Evolutionary conservation across 495 filamentous ascomycete genomes (phyloP), one percentile per base, ranked within the genome.

Genomic region (Penicillium desertorum): DNA sequence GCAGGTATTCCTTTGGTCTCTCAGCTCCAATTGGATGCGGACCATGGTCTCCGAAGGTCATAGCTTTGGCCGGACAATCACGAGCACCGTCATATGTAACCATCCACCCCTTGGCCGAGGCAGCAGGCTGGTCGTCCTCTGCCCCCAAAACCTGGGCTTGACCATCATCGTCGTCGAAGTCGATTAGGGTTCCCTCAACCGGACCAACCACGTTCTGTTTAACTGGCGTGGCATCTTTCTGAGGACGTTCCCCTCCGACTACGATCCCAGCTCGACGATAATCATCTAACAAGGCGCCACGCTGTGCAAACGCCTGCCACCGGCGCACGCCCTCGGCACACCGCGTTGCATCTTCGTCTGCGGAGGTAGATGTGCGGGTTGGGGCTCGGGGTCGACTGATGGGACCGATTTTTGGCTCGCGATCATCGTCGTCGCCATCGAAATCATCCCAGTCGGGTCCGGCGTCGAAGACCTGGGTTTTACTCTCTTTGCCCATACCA

Each of bases 271-370:
- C 45, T 23, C 56, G 27, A 6, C 22, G 19, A 4, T 49, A 22
- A 25, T 62, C 59, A 34, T 53, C 46, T 10, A 43, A 36, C 3
- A 44, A 32, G 1, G 54, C 59, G 10, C 59, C 54, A 7, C 48
- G 44, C 12, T 39, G 2, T 1, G 59, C 59, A 37, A 62, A 62
- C 8, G 14, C 43, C n/a, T 27, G 39, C 54, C 59, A 57, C 11
- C 6, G 5, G 6, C 36, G 36, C 9, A 44, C 19, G 2, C 42
- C 42, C 19, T 20, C 19, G 1, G 17, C 42, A 23, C 5, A 3
- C 9, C 16, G 36, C 16, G 11, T 30, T 30, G 36, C n/a, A 9
- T 39, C 16, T 0, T 39, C 22, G 22, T 23, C 22, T 23, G 22
- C 22, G 2, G n/a, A 39, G 36, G 36, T 8, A 39, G 36, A 1